A percentile compares a stretch with the other conserved stretches of the same genome.
Evolutionary conservation across 768 basidiomycete genomes (phyloP).

Genomic region (Termitomyces sp.): DNA sequence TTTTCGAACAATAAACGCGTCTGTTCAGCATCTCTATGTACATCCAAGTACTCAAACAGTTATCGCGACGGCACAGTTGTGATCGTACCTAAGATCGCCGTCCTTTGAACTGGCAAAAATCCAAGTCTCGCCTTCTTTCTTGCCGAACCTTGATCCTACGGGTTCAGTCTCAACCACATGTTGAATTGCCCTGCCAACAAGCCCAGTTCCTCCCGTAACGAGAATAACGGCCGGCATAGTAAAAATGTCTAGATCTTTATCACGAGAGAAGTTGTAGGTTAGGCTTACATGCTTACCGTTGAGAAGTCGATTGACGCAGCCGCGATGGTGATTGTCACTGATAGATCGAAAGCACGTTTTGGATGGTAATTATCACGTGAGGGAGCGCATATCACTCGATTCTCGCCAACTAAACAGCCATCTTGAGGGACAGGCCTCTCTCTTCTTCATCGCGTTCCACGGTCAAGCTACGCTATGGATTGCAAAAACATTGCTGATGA

Average conservation of each 20-base stretch:
- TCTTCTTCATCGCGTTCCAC: neutral
- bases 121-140: slow-evolving; percentile 74
- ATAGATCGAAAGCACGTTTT: neutral
- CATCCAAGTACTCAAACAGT: neutral
- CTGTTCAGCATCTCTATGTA: slow-evolving; percentile 57
- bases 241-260: neutral
- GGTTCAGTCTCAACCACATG: slow-evolving; percentile 76
- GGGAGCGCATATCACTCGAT: neutral
- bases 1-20: slow-evolving; percentile 78
- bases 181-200: slow-evolving; percentile 83
- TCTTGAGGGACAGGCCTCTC: neutral
- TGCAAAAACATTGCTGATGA: slow-evolving; percentile 44
- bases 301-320: neutral
- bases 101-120: slow-evolving; percentile 76
- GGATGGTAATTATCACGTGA: slow-evolving; percentile 9
- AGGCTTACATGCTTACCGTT: neutral
- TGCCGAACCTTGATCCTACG: slow-evolving; percentile 74
- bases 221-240: slow-evolving; percentile 50
- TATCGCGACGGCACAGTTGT: neutral
- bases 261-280: neutral
- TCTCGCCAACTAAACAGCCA: too few relatives aligned
- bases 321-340: neutral
- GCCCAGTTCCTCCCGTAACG: slow-evolving; percentile 81
- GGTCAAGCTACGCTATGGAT: slow-evolving; percentile 31
- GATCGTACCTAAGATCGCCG: slow-evolving; percentile 71